phyloP scores from a whole-genome alignment of 75 land plant species.

The Picea sitchensis region DNA sequence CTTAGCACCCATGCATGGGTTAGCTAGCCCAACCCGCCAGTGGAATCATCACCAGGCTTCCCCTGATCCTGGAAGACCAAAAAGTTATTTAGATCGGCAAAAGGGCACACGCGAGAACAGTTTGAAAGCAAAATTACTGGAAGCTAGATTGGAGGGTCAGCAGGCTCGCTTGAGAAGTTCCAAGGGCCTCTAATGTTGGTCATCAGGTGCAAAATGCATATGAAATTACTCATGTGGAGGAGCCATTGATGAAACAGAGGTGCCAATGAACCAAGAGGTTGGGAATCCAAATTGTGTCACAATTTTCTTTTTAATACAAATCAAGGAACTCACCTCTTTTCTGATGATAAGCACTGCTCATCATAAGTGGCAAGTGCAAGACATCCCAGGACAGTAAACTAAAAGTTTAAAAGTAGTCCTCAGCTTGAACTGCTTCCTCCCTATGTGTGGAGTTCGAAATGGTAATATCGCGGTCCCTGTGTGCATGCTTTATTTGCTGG shows the following conservation, averaged over 20 bases:
- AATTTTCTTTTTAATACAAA: neutral
- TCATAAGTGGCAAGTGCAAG: neutral
- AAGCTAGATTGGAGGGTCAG: conserved; percentile 61
- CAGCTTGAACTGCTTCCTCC: neutral
- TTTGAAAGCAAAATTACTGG: conserved; percentile 64
- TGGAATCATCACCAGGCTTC: conserved; percentile 26
- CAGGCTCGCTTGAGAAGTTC: conserved; percentile 36
- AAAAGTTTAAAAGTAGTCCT: neutral
- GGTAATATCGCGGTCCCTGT: neutral
- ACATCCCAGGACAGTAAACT: neutral
- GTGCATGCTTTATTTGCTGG: neutral
- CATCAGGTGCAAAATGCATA: neutral
- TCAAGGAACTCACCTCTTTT: neutral
- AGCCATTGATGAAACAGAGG: neutral
- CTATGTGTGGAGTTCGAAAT: neutral
- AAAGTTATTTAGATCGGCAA: conserved; percentile 34
- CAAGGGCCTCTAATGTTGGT: conserved; percentile 11
- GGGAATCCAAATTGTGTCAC: neutral
- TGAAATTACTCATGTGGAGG: neutral
- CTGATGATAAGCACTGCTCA: too few relatives aligned
- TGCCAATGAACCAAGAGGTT: neutral
- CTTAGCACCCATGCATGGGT: conserved; percentile 11
- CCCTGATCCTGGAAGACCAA: conserved; percentile 34
- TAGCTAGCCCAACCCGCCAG: conserved; percentile 39
- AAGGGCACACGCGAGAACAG: conserved; percentile 40